Evolutionary conservation across 2,329 filamentous ascomycete genomes (phyloP).

Genomic region (Diaporthe caulivora): DNA sequence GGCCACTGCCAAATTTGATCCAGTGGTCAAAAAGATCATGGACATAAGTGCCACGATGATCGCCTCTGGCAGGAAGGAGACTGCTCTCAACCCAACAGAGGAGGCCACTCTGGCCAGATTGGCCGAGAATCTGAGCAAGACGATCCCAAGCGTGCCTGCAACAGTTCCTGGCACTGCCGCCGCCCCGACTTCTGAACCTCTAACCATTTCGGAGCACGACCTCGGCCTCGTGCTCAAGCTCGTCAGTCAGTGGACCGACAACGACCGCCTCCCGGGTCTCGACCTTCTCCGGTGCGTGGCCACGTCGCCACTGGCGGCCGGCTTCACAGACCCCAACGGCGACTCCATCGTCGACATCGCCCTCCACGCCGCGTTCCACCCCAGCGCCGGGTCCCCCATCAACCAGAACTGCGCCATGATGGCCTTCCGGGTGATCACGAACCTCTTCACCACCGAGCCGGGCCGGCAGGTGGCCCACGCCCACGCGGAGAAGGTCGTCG

Average conservation of each 20-base stretch:
- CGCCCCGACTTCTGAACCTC: neutral
- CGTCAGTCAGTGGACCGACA: slow-evolving; percentile 82
- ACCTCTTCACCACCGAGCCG: slow-evolving; percentile 81
- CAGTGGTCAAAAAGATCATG: slow-evolving; percentile 81
- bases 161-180: slow-evolving; percentile 31
- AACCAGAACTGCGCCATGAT: slow-evolving; percentile 90
- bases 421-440: slow-evolving; percentile 82
- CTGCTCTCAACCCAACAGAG: slow-evolving; percentile 80
- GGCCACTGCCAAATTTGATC: slow-evolving; percentile 76
- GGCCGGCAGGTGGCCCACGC: slow-evolving; percentile 77
- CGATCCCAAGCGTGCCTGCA: slow-evolving; percentile 52
- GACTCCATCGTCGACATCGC: slow-evolving; percentile 71
- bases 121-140: slow-evolving; percentile 72
- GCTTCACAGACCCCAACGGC: slow-evolving; percentile 64
- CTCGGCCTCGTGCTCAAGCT: slow-evolving; percentile 78
- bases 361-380: slow-evolving; percentile 53
- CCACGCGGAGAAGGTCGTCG: slow-evolving; percentile 68
- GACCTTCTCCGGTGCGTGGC: slow-evolving; percentile 90
- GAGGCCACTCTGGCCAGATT: slow-evolving; percentile 71
- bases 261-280: slow-evolving; percentile 84
- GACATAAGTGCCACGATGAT: slow-evolving; percentile 82
- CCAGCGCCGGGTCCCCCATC: slow-evolving; percentile 63
- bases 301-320: slow-evolving; percentile 75
- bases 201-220: slow-evolving; percentile 58
- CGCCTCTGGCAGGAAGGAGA: slow-evolving; percentile 77